Base-by-base conservation (phyloP, 2,329 filamentous ascomycete genomes). In the Colletotrichum eremochloae region DNA sequence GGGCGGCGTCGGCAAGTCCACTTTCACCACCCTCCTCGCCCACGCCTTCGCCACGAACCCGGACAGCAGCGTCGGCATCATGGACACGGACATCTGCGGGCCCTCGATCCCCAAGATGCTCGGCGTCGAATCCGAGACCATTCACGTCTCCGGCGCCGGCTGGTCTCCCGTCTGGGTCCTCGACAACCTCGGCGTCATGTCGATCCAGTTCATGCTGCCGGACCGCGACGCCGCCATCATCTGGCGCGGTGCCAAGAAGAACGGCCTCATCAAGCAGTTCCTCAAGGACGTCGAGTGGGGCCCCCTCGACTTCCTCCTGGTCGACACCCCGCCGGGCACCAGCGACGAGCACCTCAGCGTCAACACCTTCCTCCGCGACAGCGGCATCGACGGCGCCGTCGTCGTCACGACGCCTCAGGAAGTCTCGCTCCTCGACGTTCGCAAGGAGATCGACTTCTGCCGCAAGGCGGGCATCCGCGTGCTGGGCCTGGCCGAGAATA, bases 41-140 rank as follows among this genome's bases (percentile, higher is more conserved):
- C 94, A 97, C 80, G 95, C 94, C 1, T 97, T 99, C 77, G 94
- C 96, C 1, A 89, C 90, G 18, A 94, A 97, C 81, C 90, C 92
- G 0, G 90, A 92, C 57, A 92, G 86, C 68, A 94, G 90, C 1
- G 94, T 99, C 38, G 96, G 96, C 29, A 92, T 99, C 77, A 98
- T 98, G 94, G 96, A 99, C 82, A 97, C 96, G 8, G 96, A 99
- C 82, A 97, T 99, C 74, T 98, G 95, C 83, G 96, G 96, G 0
- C 96, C 96, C 0, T 94, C 91, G 75, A 98, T 99, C 78, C 96
- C 96, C 29, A 98, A 98, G 85, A 98, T 99, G 96, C 95, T 99
- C 92, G 96, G 96, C 44, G 96, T 98, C 1, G 95, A 98, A 82
- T 86, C 90, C 36, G 96, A 99, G 84, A 97, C 93, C 1, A 96